Base-by-base conservation (phyloP, 2,329 filamentous ascomycete species). In the Pezicula neosporulosa region DNA sequence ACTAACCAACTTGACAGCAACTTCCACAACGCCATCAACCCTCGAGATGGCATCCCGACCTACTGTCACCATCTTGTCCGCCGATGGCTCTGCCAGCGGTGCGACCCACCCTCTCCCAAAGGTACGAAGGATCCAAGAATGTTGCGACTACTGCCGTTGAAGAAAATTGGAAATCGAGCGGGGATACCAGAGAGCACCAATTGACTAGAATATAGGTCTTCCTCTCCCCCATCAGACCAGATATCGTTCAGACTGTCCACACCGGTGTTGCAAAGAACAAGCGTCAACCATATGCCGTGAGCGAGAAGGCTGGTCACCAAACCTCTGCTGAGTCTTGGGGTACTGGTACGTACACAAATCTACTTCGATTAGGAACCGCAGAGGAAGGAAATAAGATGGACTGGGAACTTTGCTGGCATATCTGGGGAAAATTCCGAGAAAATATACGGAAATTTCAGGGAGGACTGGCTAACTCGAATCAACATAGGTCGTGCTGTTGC, bases 181-280 rank as follows among this genome's bases (percentile, higher is more conserved):
- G 44, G 24, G 39, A 48, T 50, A 27, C 19, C 24, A 10, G 12
- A 27, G 50, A 36, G 36, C 16, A 46, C 39, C 48, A 51, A 58
- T 56, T 54, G 46, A 52, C 48, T 48, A 42, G 44, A 47, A 18
- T 52, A 60, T 56, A 67, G 78, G 93, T 99, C 81, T 99, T 99
- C 89, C 85, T 85, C 77, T 85, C 89, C 68, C 94, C 94, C 68
- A 97, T 99, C 83, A 93, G 94, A 76, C 89, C 92, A 71, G 94
- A 99, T 80, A 96, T 99, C 75, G 94, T 99, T 74, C 93, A 97
- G 74, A 76, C 76, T 64, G 85, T 97, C 70, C 94, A 99, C 87
- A 96, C 90, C 71, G 94, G 94, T 72, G 95, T 99, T 83, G 93
- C 93, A 75, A 99, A 99, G 90, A 99, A 99, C 87, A 97, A 96